phyloP scores from a whole-genome alignment of 176 grass and related monocot genomes.

The Cenchrus americanus region DNA sequence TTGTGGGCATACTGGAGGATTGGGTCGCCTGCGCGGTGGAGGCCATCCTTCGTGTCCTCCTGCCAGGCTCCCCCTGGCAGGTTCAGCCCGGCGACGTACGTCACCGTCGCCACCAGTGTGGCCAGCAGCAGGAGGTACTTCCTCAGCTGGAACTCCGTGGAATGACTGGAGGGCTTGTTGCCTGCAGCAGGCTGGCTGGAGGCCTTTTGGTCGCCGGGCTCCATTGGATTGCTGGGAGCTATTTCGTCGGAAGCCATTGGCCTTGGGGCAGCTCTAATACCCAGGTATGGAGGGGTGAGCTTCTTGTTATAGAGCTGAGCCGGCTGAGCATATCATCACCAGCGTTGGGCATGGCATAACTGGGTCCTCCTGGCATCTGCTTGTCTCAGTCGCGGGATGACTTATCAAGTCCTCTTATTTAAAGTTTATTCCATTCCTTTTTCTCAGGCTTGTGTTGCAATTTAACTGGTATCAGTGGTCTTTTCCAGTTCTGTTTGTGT shows the following conservation, averaged over 20 bases:
- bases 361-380: background rate
- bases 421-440: background rate
- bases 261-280: background rate
- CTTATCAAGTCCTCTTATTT: background rate
- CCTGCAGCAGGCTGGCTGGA: background rate
- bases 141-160: constrained; percentile 38
- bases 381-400: background rate
- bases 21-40: background rate
- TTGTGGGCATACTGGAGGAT: constrained; percentile 8
- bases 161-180: background rate
- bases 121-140: constrained; percentile 41
- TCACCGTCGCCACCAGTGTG: constrained; percentile 34
- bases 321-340: background rate
- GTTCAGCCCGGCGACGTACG: constrained; percentile 48
- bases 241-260: constrained; percentile 2
- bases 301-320: background rate
- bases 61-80: constrained; percentile 47
- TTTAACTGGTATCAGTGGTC: background rate
- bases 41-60: background rate
- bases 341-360: background rate
- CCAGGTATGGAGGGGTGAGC: background rate
- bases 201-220: background rate
- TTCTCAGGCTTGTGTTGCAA: background rate
- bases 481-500: background rate
- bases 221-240: background rate